Percentiles rank a stretch among this genome's conserved stretches.
These are phyloP conservation scores for Botrytis aclada DNA, from an alignment of 2,329 filamentous ascomycete species.

Conservation along the genomic window DNA sequence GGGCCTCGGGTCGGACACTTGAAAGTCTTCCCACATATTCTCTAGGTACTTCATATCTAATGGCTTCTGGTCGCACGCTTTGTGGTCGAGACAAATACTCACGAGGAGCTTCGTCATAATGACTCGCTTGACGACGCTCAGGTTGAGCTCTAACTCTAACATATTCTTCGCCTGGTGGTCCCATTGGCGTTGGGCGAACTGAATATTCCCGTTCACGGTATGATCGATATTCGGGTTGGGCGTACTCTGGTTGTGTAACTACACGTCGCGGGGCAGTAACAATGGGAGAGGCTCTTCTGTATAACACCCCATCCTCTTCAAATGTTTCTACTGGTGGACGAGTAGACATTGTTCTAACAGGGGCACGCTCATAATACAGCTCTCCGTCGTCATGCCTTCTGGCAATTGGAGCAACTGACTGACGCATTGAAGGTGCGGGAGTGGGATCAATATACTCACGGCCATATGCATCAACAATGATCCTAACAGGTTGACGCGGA, in stretches of 20 bases:
- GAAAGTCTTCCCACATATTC: slow-evolving; percentile 46
- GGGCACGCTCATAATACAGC: slow-evolving; percentile 61
- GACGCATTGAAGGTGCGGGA: slow-evolving; percentile 45
- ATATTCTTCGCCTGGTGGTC: slow-evolving; percentile 39
- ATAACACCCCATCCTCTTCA: slow-evolving; percentile 39
- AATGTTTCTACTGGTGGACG: slow-evolving; percentile 32
- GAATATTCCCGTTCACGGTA: slow-evolving; percentile 59
- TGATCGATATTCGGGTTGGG: slow-evolving; percentile 46
- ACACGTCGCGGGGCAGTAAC: slow-evolving; percentile 52
- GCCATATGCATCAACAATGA: slow-evolving; percentile 79
- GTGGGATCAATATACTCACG: slow-evolving; percentile 70
- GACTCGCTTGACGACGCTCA: slow-evolving; percentile 33
- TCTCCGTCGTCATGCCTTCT: slow-evolving; percentile 47
- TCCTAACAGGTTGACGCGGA: slow-evolving; percentile 53
- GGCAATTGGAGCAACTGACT: slow-evolving; percentile 52
- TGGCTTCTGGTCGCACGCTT: slow-evolving; percentile 54
- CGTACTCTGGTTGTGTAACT: slow-evolving; percentile 61
- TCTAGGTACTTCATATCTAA: slow-evolving; percentile 43
- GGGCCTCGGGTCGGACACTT: slow-evolving; percentile 39
- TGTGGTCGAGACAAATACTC: slow-evolving; percentile 48
- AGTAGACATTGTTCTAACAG: slow-evolving; percentile 32
- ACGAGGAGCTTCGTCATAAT: slow-evolving; percentile 47
- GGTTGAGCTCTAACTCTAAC: slow-evolving; percentile 44
- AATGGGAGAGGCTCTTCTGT: slow-evolving; percentile 50
- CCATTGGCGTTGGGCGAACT: slow-evolving; percentile 42